A percentile compares a stretch with the other conserved stretches of the same genome.
These are phyloP conservation scores for Trichoderma sp. DNA, from an alignment of 2,329 filamentous ascomycete species.

Conservation along the genomic window DNA sequence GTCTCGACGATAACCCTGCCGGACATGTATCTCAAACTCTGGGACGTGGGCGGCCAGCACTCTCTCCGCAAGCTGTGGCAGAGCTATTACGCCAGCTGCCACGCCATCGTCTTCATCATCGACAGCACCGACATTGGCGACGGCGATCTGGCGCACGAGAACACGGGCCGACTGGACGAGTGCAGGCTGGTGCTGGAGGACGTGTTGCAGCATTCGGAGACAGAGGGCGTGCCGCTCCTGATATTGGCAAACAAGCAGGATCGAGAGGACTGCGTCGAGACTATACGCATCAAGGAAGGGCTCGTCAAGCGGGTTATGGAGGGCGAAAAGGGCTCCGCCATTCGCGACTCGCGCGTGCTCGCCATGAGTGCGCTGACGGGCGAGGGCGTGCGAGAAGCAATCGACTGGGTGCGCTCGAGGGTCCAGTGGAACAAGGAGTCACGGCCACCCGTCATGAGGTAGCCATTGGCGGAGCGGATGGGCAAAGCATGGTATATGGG, in stretches of 20 bases:
- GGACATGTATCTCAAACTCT: conserved; percentile 97
- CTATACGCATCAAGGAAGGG: conserved; percentile 95
- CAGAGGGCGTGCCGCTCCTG: conserved; percentile 85
- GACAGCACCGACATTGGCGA: conserved; percentile 93
- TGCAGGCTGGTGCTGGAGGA: conserved; percentile 86
- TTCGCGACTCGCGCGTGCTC: conserved; percentile 86
- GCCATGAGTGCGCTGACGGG: conserved; percentile 88
- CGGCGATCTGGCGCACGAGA: conserved; percentile 58
- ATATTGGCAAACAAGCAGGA: conserved; percentile 98
- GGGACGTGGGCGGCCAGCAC: conserved; percentile 95
- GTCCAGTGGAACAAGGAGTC: conserved; percentile 97
- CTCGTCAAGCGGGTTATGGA: conserved; percentile 94
- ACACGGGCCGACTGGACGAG: conserved; percentile 70
- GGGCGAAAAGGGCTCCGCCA: conserved; percentile 80
- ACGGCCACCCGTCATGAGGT: conserved; percentile 89
- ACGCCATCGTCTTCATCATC: conserved; percentile 97
- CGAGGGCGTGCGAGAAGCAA: conserved; percentile 84
- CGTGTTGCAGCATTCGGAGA: conserved; percentile 81
- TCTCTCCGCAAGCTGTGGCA: conserved; percentile 89
- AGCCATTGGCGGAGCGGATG: conserved; percentile 30
- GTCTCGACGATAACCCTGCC: conserved; percentile 86
- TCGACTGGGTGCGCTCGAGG: conserved; percentile 92
- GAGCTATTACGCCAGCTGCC: conserved; percentile 88
- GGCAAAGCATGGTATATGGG: not conserved
- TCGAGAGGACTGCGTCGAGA: conserved; percentile 94